Evolutionary conservation across 495 filamentous ascomycete species (phyloP), one percentile per base, ranked within the genome.

Genomic region (Bombardia bombarda): DNA sequence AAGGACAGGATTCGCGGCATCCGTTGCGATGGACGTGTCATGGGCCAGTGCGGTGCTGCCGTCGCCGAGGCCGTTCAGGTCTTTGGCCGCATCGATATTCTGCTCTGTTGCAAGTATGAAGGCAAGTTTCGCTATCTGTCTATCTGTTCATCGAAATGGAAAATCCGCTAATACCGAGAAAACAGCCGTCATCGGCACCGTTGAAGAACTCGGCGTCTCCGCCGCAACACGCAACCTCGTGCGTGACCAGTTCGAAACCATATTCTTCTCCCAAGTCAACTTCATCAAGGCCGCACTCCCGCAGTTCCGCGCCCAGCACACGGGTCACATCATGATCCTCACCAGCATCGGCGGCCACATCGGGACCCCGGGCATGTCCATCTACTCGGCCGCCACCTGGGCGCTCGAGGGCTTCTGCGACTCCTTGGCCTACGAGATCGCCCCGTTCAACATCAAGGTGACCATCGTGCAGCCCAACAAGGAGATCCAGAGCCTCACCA

Each of bases 341-440:
- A 92, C 87, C 18, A 89, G 87, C 36, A 86, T 95, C 55, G 89
- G 86, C 23, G 88, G 86, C 5, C 87, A 95, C 63, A 83, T 98
- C 50, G 92, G 90, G 21, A 95, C 90, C 2, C 92, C 92, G 0
- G 87, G 88, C 12, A 77, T 97, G 60, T 77, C 86, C 32, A 84
- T 92, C 73, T 93, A 92, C 60, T 88, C 86, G 52, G 89, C 92
- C 33, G 81, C 87, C 19, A 87, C 86, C 31, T 95, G 93, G 88
- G 92, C 90, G 7, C 76, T 97, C 5, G 92, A 98, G 63, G 92
- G 92, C n/a, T 95, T 92, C 61, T 95, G 88, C 65, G 90, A 95
- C 76, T 92, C 87, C 36, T 72, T 98, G 9, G 90, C 90, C 1
- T 98, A 95, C 67, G 92, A 98, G 65, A 84, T 98, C 40, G 92